Percentiles rank a stretch among this genome's conserved stretches.
Evolutionary conservation across 345 rosid genomes (phyloP).

Genomic region (Mangifera indica): DNA sequence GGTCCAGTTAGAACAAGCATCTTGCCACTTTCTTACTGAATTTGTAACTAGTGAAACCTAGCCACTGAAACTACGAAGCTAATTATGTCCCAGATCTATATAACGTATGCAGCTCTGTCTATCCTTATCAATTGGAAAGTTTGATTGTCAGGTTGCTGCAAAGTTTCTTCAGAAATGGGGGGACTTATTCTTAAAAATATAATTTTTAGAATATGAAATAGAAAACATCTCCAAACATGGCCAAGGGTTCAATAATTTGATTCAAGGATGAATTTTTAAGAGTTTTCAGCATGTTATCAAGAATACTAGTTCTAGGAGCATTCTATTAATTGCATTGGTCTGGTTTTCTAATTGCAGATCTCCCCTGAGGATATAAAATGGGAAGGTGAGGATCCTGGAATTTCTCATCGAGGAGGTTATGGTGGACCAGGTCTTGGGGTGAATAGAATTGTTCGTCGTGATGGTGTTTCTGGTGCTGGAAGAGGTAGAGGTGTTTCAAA

Average conservation of each 20-base stretch:
- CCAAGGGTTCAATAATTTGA: not conserved
- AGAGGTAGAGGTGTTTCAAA: conserved; percentile 58
- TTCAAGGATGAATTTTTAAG: too few species aligned
- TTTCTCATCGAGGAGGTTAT: conserved; percentile 50
- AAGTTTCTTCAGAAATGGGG: not conserved
- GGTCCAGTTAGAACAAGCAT: not conserved
- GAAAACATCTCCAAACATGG: not conserved
- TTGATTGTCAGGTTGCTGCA: not conserved
- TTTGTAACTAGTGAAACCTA: not conserved
- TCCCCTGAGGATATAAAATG: conserved; percentile 82
- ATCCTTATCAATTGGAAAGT: not conserved
- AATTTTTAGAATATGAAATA: not conserved
- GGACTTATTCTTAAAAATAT: not conserved
- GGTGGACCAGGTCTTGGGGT: conserved; percentile 45
- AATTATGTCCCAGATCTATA: not conserved
- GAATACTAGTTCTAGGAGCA: not conserved
- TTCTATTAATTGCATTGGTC: not conserved
- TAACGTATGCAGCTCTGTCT: not conserved
- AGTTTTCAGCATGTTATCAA: not conserved
- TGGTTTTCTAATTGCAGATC: conserved; percentile 45
- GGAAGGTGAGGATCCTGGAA: conserved; percentile 59
- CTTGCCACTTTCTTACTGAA: not conserved
- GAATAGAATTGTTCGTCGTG: conserved; percentile 52
- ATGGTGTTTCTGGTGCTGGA: conserved; percentile 45
- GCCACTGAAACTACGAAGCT: not conserved